These are phyloP conservation scores for Candida quercuum DNA, from an alignment of 805 yeast genomes.

Conservation along the genomic window DNA sequence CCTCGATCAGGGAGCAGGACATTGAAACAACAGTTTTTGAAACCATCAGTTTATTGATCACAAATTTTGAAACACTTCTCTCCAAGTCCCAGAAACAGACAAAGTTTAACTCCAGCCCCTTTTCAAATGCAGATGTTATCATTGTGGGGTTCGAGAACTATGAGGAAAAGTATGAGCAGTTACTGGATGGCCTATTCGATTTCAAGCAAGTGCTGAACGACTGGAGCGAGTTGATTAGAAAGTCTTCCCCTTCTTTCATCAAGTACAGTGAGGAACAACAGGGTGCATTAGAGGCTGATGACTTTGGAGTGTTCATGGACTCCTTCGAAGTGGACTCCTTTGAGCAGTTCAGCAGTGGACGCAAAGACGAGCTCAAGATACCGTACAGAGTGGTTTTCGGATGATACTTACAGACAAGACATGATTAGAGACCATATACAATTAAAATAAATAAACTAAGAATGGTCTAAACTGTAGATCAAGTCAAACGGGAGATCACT, in stretches of 20 bases:
- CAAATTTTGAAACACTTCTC: conserved; percentile 2
- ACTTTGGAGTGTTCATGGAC: background rate
- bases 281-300: background rate
- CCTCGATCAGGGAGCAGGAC: background rate
- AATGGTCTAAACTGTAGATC: too few relatives aligned
- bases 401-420: too few relatives aligned
- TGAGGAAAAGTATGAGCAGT: conserved; percentile 7
- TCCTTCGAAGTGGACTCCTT: background rate
- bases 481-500: too few relatives aligned
- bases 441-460: too few relatives aligned
- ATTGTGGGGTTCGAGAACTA: conserved; percentile 13
- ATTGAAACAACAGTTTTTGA: background rate
- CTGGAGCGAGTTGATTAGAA: conserved; percentile 8
- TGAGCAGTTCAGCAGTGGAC: background rate
- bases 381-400: background rate
- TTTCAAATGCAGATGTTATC: conserved; percentile 9
- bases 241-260: conserved; percentile 2
- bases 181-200: conserved; percentile 5
- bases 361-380: background rate
- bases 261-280: background rate
- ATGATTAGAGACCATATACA: too few relatives aligned
- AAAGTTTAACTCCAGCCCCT: conserved; percentile 12
- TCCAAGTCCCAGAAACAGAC: conserved; percentile 8
- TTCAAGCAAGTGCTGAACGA: conserved; percentile 7
- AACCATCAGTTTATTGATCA: background rate